Evolutionary conservation across 2,329 filamentous ascomycete genomes (phyloP), one percentile per base, ranked within the genome.

Genomic region (Epichloe amarillans): DNA sequence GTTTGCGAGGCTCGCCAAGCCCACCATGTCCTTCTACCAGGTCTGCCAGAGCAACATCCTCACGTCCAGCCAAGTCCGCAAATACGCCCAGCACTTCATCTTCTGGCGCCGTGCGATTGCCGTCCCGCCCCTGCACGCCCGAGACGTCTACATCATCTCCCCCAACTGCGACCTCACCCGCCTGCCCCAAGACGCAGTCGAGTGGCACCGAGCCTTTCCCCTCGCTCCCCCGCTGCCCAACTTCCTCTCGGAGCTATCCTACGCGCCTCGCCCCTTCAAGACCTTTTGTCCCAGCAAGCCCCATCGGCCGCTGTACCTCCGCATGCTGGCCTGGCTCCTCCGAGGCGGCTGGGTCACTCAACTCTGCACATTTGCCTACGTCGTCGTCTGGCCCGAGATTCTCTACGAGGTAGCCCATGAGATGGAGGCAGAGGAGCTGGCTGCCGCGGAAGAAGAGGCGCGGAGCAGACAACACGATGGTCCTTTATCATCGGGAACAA

Each of bases 71-170:
- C 87, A 95, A 58, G 84, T 97, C 55, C 84, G 91, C 55, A 84
- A 88, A 58, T 86, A 95, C 55, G 89, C 90, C 10, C 86, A 88
- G 52, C 93, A 97, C 69, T 84, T 98, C 55, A 89, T 97, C 54
- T 95, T 94, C 69, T 97, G 91, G 90, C 83, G 93, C 23, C 84
- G 90, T 52, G 93, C 91, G 45, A 86, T 94, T 53, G 85, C 91
- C 15, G 91, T 97, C 40, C 86, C 88, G 4, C 93, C 93, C 0
- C 77, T 98, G 5, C 89, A 96, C 61, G 85, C 86, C 42, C 79
- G 90, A 46, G 90, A 97, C 63, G 85, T 84, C 11, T 98, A 97
- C 66, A 85, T 97, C 36, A 80, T 96, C 30, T 94, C 88, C 2
- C 90, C 91, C 0, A 94, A 95, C 63, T 89, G 88, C 54, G 84